Percentiles rank a stretch among this genome's conserved stretches.
These are phyloP conservation scores for Aspergillus chevalieri DNA, from an alignment of 2,329 filamentous ascomycete species.

Conservation along the genomic window DNA sequence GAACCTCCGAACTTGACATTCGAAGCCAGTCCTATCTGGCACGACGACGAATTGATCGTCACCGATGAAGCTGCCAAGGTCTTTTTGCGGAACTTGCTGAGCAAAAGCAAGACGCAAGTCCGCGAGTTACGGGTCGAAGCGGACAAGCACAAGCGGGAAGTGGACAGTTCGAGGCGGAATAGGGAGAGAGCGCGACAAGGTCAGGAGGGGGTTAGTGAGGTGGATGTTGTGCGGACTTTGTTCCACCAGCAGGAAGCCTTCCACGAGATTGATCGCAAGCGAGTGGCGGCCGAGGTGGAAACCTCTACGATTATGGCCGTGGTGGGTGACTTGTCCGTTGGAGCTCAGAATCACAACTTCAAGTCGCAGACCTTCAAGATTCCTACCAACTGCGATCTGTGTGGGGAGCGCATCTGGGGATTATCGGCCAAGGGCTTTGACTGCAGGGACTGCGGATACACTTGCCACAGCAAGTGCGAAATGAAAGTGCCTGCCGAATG, in stretches of 20 bases:
- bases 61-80: constrained; percentile 81
- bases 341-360: constrained; percentile 94
- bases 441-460: constrained; percentile 94
- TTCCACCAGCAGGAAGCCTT: constrained; percentile 79
- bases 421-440: constrained; percentile 94
- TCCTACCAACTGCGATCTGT: constrained; percentile 95
- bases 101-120: constrained; percentile 80
- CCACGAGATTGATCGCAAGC: constrained; percentile 75
- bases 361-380: constrained; percentile 99
- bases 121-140: constrained; percentile 74
- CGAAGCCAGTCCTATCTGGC: constrained; percentile 93
- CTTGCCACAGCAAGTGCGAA: constrained; percentile 96
- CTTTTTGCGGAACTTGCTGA: constrained; percentile 83
- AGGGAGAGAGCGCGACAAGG: constrained; percentile 75
- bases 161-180: constrained; percentile 67
- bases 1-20: constrained; percentile 82
- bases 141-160: constrained; percentile 78
- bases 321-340: constrained; percentile 86
- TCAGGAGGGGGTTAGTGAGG: constrained; percentile 81
- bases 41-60: constrained; percentile 83
- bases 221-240: constrained; percentile 73
- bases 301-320: constrained; percentile 84
- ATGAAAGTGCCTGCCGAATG: constrained; percentile 98
- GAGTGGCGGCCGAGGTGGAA: constrained; percentile 85
- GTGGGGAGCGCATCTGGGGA: constrained; percentile 95